A percentile compares a stretch with the other conserved stretches of the same genome.
Conservation (phyloP, 116 monocot genomes). For the Iris pallida region DNA sequence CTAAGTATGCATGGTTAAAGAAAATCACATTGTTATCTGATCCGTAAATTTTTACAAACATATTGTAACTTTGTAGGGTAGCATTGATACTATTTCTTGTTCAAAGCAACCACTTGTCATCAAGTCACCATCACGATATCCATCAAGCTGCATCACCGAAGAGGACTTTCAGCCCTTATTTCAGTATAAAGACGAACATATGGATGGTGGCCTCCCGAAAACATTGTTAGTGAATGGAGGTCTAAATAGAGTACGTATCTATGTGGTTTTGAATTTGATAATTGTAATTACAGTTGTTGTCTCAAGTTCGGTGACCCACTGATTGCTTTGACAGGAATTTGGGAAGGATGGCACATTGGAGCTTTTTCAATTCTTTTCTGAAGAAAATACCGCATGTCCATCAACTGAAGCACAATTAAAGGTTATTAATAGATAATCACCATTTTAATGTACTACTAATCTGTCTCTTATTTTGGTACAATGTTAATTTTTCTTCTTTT, state of each 20-base stretch:
- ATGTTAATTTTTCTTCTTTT: no score
- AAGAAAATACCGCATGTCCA: constrained; percentile 25
- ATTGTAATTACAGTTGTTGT: background rate
- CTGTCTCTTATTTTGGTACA: no score
- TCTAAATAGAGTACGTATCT: constrained; percentile 30
- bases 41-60: background rate
- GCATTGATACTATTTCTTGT: constrained; percentile 24
- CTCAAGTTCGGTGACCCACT: background rate
- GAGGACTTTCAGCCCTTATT: constrained; percentile 24
- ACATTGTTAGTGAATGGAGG: constrained; percentile 34
- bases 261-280: background rate
- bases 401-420: constrained; percentile 3
- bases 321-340: constrained; percentile 37
- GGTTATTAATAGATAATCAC: background rate
- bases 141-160: constrained; percentile 8
- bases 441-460: no score
- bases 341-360: constrained; percentile 47
- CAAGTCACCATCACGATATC: constrained; percentile 28
- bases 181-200: constrained; percentile 15
- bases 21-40: background rate
- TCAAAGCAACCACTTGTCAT: constrained; percentile 19
- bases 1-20: background rate
- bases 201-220: constrained; percentile 8
- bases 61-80: constrained; percentile 17
- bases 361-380: constrained; percentile 56